Evolutionary conservation across 352 stramenopile genomes (phyloP).

Genomic region (Phytophthora ohioensis): DNA sequence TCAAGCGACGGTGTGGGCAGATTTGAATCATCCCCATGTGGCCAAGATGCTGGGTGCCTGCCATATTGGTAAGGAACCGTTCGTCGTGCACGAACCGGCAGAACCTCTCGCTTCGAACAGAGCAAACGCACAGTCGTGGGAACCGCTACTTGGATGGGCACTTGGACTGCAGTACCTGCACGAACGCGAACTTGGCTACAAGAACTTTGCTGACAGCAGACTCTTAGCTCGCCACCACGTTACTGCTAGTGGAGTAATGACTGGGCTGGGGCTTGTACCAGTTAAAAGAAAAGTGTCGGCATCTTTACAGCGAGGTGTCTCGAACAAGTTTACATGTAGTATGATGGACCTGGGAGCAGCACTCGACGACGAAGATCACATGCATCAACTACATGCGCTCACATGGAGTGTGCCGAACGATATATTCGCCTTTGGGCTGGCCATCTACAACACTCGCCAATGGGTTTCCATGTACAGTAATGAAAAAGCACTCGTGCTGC

Average conservation of each 20-base stretch:
- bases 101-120: slow-evolving; percentile 24
- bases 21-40: slow-evolving; percentile 43
- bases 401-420: slow-evolving; percentile 35
- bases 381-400: not conserved
- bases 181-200: slow-evolving; percentile 40
- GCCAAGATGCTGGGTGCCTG: slow-evolving; percentile 36
- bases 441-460: slow-evolving; percentile 36
- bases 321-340: slow-evolving; percentile 16
- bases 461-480: slow-evolving; percentile 30
- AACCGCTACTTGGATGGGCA: slow-evolving; percentile 37
- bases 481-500: slow-evolving; percentile 21
- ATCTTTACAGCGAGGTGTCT: slow-evolving; percentile 28
- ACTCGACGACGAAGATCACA: slow-evolving; percentile 1
- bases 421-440: slow-evolving; percentile 35
- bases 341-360: slow-evolving; percentile 15
- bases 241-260: slow-evolving; percentile 31
- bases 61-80: slow-evolving; percentile 39
- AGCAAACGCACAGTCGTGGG: slow-evolving; percentile 29
- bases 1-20: slow-evolving; percentile 33
- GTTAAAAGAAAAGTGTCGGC: slow-evolving; percentile 25
- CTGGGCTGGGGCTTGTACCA: slow-evolving; percentile 31
- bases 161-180: slow-evolving; percentile 43
- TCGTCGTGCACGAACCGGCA: slow-evolving; percentile 34
- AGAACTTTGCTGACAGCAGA: slow-evolving; percentile 31
- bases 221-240: slow-evolving; percentile 28